phyloP scores from a whole-genome alignment of 257 asterid species.

The Solanum habrochaites region DNA sequence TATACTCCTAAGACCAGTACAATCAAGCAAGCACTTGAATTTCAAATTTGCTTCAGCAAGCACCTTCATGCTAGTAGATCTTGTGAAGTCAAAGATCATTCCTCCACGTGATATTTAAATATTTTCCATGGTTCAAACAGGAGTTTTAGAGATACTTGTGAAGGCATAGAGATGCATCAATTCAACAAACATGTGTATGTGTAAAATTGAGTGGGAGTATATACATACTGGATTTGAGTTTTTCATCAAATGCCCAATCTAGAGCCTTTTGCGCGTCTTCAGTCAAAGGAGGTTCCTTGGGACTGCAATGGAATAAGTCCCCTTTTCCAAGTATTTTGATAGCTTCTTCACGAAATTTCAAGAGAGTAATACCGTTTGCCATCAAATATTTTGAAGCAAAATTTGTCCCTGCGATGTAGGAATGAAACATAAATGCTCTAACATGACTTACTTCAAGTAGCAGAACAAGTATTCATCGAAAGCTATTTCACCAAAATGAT shows the following conservation, averaged over 20 bases:
- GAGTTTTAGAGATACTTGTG: background rate
- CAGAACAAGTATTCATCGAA: background rate
- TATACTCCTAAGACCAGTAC: background rate
- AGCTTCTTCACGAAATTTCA: constrained; percentile 57
- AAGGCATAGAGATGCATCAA: background rate
- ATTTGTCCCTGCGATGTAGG: constrained; percentile 39
- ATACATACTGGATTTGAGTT: constrained; percentile 42
- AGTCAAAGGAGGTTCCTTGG: constrained; percentile 57
- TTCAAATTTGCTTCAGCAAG: background rate
- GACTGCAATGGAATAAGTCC: constrained; percentile 27
- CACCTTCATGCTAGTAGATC: background rate
- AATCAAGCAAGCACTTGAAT: background rate
- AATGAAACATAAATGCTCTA: background rate
- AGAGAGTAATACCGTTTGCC: constrained; percentile 47
- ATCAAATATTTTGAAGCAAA: constrained; percentile 53
- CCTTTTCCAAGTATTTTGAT: constrained; percentile 32
- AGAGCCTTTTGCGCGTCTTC: constrained; percentile 58
- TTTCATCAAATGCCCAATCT: constrained; percentile 60
- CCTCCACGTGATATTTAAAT: background rate
- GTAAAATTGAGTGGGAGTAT: background rate
- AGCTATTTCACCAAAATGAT: background rate
- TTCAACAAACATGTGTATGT: background rate
- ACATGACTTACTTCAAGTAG: background rate
- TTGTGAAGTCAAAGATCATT: background rate
- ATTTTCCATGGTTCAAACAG: background rate